A percentile compares a stretch with the other conserved stretches of the same genome.
Evolutionary conservation across 2,329 filamentous ascomycete genomes (phyloP).

Genomic region (Macrophomina pseudophaseolina): DNA sequence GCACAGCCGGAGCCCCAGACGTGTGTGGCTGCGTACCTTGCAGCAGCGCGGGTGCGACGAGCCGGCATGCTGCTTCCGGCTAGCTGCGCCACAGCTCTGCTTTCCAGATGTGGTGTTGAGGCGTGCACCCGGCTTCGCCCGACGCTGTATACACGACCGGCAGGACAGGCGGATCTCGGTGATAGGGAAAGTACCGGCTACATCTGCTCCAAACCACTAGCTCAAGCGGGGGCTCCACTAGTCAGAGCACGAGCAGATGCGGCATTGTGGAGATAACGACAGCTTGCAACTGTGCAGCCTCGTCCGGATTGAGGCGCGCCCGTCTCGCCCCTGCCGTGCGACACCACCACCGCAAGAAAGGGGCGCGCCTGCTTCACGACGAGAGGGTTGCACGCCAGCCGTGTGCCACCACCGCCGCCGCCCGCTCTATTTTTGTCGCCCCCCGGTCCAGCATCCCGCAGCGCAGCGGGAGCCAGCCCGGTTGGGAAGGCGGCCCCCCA

Average conservation of each 20-base stretch:
- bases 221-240: slow-evolving; percentile 26
- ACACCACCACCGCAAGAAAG: slow-evolving; percentile 19
- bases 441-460: slow-evolving; percentile 15
- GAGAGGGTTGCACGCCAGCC: slow-evolving; percentile 6
- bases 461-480: slow-evolving; percentile 16
- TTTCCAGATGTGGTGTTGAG: slow-evolving; percentile 19
- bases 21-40: slow-evolving; percentile 17
- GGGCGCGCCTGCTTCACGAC: neutral
- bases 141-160: slow-evolving; percentile 9
- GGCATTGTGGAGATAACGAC: slow-evolving; percentile 26
- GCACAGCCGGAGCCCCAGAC: slow-evolving; percentile 9
- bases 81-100: slow-evolving; percentile 9
- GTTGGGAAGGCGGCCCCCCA: slow-evolving; percentile 8
- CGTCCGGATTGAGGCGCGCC: slow-evolving; percentile 23
- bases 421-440: slow-evolving; percentile 18
- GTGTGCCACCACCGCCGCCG: slow-evolving; percentile 10
- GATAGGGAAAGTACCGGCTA: slow-evolving; percentile 19
- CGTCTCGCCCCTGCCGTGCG: slow-evolving; percentile 21
- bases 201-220: slow-evolving; percentile 19
- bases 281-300: slow-evolving; percentile 21
- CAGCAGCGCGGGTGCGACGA: neutral
- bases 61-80: slow-evolving; percentile 15
- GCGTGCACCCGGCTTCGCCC: slow-evolving; percentile 19
- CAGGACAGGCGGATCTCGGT: slow-evolving; percentile 17
- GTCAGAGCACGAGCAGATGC: slow-evolving; percentile 25